Evolutionary conservation across 2,329 filamentous ascomycete genomes (phyloP).

Genomic region (Exophiala mesophila): DNA sequence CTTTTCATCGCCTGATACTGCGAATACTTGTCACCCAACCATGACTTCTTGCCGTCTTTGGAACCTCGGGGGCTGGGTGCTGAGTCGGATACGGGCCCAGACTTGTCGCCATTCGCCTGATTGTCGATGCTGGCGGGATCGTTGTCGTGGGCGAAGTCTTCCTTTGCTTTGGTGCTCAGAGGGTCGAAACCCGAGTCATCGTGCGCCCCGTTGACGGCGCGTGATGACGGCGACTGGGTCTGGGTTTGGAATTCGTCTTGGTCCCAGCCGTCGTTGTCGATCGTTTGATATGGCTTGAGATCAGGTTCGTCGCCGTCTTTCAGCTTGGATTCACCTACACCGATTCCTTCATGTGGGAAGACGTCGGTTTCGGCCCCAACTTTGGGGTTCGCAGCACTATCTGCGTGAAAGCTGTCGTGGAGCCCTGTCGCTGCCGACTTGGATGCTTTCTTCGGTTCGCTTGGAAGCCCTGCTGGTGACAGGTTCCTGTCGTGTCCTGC

Average conservation of each 20-base stretch:
- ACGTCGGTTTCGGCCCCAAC: neutral
- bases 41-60: constrained; percentile 12
- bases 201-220: constrained; percentile 5
- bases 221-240: neutral
- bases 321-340: neutral
- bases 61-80: neutral
- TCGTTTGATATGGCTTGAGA: constrained; percentile 19
- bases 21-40: constrained; percentile 20
- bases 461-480: neutral
- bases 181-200: constrained; percentile 16
- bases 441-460: neutral
- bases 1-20: constrained; percentile 12
- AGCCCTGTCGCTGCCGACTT: neutral
- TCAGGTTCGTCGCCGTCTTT: neutral
- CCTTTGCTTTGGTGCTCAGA: constrained; percentile 14
- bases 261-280: constrained; percentile 16
- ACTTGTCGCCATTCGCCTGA: constrained; percentile 1
- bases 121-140: constrained; percentile 16
- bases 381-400: neutral
- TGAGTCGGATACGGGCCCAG: neutral
- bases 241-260: neutral
- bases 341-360: constrained; percentile 2
- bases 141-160: constrained; percentile 18
- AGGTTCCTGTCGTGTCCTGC: neutral
- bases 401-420: neutral